Conservation (phyloP, 208 protist genomes). For the Leishmania braziliensis region DNA sequence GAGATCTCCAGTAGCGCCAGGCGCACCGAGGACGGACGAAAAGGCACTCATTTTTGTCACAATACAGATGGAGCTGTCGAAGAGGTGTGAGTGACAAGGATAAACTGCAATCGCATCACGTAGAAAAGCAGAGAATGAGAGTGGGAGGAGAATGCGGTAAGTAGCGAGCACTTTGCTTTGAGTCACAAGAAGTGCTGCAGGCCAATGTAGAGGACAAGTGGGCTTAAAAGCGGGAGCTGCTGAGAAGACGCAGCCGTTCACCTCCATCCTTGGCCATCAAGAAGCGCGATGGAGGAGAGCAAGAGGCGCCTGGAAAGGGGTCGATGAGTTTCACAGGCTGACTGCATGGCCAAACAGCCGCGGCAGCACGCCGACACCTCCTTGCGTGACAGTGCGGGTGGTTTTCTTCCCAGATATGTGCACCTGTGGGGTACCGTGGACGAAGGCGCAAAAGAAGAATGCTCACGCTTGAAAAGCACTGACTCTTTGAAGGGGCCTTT, state of each 20-base stretch:
- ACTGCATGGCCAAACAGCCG: not conserved
- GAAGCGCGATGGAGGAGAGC: not conserved
- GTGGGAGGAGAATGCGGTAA: not conserved
- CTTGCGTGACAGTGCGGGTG: not conserved
- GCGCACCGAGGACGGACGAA: conserved; percentile 47
- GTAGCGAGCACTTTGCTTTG: too few relatives aligned
- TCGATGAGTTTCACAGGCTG: too few relatives aligned
- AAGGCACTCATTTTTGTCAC: conserved; percentile 23
- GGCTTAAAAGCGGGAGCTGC: too few relatives aligned
- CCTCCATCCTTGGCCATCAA: not conserved
- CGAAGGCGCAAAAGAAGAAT: not conserved
- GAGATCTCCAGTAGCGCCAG: conserved; percentile 37
- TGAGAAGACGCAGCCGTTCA: not conserved
- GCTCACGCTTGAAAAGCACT: not conserved
- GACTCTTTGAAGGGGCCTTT: not conserved
- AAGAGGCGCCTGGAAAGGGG: not conserved
- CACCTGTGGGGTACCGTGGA: not conserved
- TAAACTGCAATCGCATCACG: not conserved
- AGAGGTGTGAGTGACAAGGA: not conserved
- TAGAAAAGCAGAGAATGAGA: not conserved
- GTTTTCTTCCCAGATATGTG: not conserved
- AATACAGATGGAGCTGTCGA: not conserved
- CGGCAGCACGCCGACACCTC: not conserved
- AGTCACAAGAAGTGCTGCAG: not conserved
- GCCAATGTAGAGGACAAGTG: not conserved